Conservation (phyloP, 495 filamentous ascomycete genomes). For the Copromyces sp. region DNA sequence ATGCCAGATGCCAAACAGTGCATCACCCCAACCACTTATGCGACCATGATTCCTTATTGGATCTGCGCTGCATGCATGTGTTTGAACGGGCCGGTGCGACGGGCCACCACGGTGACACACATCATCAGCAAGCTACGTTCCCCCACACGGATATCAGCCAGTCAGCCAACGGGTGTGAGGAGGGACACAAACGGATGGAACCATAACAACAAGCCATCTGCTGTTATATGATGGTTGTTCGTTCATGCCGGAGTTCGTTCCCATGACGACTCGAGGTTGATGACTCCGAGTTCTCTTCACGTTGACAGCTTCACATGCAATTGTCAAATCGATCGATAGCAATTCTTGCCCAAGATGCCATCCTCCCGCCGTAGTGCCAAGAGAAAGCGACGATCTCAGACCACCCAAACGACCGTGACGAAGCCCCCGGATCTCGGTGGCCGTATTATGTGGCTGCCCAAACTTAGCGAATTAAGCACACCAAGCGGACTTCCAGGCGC, state of each 20-base stretch:
- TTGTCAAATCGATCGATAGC: background rate
- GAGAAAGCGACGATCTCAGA: background rate
- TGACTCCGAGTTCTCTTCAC: background rate
- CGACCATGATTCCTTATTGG: background rate
- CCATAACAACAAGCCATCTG: background rate
- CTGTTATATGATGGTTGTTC: background rate
- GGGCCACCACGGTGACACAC: background rate
- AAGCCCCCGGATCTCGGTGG: background rate
- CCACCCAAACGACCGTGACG: background rate
- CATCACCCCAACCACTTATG: background rate
- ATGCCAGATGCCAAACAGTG: background rate
- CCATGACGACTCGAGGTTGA: background rate
- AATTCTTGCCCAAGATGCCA: background rate
- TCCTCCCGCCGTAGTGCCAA: background rate
- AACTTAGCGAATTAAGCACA: background rate
- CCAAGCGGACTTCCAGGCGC: background rate
- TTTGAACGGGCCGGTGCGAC: background rate
- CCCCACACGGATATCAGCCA: background rate
- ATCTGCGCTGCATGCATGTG: background rate
- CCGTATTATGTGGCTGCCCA: background rate
- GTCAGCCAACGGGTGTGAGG: background rate
- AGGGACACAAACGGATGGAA: background rate
- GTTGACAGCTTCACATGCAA: background rate
- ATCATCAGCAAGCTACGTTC: background rate
- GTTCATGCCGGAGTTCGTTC: background rate